Evolutionary conservation across 441 rosid species (phyloP), one percentile per base, ranked within the genome.

Genomic region (Populus tomentosa): DNA sequence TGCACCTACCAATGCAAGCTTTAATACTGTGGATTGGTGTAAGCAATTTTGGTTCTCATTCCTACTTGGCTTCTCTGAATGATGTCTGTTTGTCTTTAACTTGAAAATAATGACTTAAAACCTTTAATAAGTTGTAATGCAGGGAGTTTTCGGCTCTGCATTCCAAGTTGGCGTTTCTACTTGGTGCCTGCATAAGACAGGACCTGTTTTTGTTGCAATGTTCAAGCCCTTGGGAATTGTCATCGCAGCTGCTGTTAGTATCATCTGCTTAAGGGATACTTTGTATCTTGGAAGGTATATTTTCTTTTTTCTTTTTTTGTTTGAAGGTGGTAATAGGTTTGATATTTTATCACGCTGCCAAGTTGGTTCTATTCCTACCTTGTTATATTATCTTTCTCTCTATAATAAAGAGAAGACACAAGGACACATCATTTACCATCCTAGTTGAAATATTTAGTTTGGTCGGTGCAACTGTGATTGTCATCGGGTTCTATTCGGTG

Each of bases 121-220:
- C n/a, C 16, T 38, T 69, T 64, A 42, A 21, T 61, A 11, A 40
- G 50, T 38, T 18, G 50, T 69, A 35, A 40, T 70, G 71, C 65
- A 89, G 92, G 94, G 82, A 14, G 78, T 89, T 50, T 87, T 90
- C 75, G 92, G 93, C 65, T 87, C 88, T 50, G 93, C 90, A 30
- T 84, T 91, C 77, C 91, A 88, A 88, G 84, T 89, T 38, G 88
- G 90, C 7, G 35, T 91, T 70, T 32, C 78, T 65, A 74, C 95
- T 73, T 91, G 90, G 91, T 89, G 91, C 86, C 71, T 88, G 79
- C 85, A 62, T 67, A 78, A 81, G 82, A 87, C 90, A 0, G 93
- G 93, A 23, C 95, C 90, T 38, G 90, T 91, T 79, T 91, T 88
- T 77, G 91, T 91, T 71, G 46, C 93, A 6, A 86, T 88, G 93